phyloP scores from a whole-genome alignment of 179 eudicot species.

The Silene noctiflora region DNA sequence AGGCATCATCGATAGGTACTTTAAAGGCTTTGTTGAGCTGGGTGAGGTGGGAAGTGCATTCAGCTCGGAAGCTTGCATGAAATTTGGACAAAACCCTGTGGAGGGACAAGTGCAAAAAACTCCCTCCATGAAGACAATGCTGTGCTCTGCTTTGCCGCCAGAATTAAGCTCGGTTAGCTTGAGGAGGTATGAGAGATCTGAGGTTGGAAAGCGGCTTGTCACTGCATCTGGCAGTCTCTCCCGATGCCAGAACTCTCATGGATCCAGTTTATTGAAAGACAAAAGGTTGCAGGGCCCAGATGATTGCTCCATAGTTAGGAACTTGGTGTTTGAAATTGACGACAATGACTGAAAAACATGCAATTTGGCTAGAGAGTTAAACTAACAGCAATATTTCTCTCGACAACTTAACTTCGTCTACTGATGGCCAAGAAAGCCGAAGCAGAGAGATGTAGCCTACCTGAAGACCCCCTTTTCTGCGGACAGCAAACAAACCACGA shows the following conservation, averaged over 20 bases:
- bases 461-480: not conserved
- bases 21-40: conserved; percentile 43
- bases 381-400: not conserved
- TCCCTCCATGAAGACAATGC: not conserved
- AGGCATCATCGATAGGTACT: conserved; percentile 55
- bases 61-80: conserved; percentile 19
- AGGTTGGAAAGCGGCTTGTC: conserved; percentile 55
- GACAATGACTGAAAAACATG: conserved; percentile 32
- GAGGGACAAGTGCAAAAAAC: conserved; percentile 13
- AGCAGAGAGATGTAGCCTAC: not conserved
- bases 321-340: conserved; percentile 53
- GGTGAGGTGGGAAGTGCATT: conserved; percentile 26
- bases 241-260: conserved; percentile 27
- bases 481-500: not conserved
- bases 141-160: conserved; percentile 17
- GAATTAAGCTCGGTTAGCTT: conserved; percentile 18
- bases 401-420: too few relatives aligned
- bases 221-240: conserved; percentile 44
- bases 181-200: conserved; percentile 30
- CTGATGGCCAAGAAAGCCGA: not conserved
- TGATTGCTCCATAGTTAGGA: conserved; percentile 27
- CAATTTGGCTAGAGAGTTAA: not conserved
- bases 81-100: not conserved
- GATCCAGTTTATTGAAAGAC: conserved; percentile 18
- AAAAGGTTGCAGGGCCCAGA: conserved; percentile 24